Conservation (phyloP, 2,329 filamentous ascomycete species). For the Aspergillus carbonarius region DNA sequence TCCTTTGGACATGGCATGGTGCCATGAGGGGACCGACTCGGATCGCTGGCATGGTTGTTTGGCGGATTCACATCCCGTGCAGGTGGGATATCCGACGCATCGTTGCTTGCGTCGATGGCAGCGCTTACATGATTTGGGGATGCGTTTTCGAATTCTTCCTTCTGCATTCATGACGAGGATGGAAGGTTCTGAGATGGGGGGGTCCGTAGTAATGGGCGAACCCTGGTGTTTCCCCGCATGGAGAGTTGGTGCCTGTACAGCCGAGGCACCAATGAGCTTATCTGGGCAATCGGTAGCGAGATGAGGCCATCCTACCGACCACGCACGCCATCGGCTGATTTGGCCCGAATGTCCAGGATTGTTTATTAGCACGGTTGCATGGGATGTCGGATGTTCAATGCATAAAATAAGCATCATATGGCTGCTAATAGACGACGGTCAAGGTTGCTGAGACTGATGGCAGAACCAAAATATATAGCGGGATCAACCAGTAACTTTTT, state of each 20-base stretch:
- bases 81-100: constrained; percentile 23
- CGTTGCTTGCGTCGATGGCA: constrained; percentile 28
- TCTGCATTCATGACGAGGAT: constrained; percentile 4
- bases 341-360: too few species aligned
- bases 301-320: not conserved
- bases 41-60: constrained; percentile 20
- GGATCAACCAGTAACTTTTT: too few species aligned
- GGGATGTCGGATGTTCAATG: too few species aligned
- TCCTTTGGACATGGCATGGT: constrained; percentile 27
- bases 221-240: not conserved
- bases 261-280: not conserved
- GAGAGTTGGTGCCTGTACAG: not conserved
- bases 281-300: not conserved
- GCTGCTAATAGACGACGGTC: too few species aligned
- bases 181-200: not conserved
- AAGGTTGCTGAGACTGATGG: too few species aligned
- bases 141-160: constrained; percentile 20
- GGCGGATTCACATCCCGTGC: constrained; percentile 22
- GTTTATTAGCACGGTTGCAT: too few species aligned
- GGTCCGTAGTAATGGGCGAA: not conserved
- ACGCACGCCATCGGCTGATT: not conserved
- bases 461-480: too few species aligned
- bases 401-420: too few species aligned
- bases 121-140: constrained; percentile 24
- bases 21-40: constrained; percentile 22